Evolutionary conservation across 805 yeast species (phyloP), one percentile per base, ranked within the genome.

Genomic region (Vanderwaltozyma polyspora): DNA sequence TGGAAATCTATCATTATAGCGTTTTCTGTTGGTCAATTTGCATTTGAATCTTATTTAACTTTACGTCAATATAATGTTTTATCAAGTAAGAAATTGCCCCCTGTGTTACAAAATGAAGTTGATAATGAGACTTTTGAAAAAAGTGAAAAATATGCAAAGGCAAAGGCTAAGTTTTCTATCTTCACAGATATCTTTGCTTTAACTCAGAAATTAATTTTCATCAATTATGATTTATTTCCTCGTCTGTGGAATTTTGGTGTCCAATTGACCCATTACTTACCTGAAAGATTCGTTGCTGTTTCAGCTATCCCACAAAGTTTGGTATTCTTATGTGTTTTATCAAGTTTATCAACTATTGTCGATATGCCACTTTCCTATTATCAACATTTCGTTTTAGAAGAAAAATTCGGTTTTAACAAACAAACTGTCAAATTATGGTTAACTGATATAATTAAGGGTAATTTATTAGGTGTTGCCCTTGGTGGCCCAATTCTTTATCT

Each of bases 351-450:
- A 7, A 63, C 77, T 3, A 33, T 84, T 3, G 38, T 75, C 21
- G 65, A 72, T 3, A 55, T 81, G 35, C 98, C 98, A 3, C 52
- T 77, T 16, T 66, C 76, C 8, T 76, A 80, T 55, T 87, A 86
- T 60, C 64, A 71, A 38, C 79, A 80, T 48, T 91, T 91, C 63
- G 87, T 86, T 12, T 67, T 91, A 46, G 98, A 91, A 61, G 95
- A 89, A 56, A 74, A 74, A 59, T 89, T 69, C 50, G 98, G 98
- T 1, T 91, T 91, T 64, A 91, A 91, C 64, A 91, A 91, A 60
- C 68, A 74, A 45, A 89, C 96, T 3, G 40, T 68, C 13, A 61
- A 65, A 33, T 64, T 85, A 33, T 91, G 93, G 82, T 36, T 82
- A 18, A 52, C 71, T 18, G 99, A 91, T 57, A 62, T 66, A 41